Evolutionary conservation across 805 yeast genomes (phyloP).

Genomic region (Candida gorgasii): DNA sequence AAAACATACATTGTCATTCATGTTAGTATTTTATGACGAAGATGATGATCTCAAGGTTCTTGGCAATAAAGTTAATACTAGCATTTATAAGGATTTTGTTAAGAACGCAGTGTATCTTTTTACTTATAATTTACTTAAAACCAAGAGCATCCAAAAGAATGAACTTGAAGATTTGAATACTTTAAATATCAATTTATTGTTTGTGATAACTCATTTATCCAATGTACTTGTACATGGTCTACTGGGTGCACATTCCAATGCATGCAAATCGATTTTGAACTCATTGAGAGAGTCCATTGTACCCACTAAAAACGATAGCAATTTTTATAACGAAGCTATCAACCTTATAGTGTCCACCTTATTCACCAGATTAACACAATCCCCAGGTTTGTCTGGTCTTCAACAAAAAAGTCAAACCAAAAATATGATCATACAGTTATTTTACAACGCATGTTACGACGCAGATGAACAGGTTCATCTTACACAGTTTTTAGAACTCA

Average conservation of each 20-base stretch:
- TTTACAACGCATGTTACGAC: slow-evolving; percentile 19
- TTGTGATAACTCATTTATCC: slow-evolving; percentile 11
- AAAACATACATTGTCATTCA: slow-evolving; percentile 15
- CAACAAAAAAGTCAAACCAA: slow-evolving; percentile 14
- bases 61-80: background rate
- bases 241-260: background rate
- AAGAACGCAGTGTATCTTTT: background rate
- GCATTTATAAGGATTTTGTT: slow-evolving; percentile 9
- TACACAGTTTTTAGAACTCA: slow-evolving; percentile 19
- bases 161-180: slow-evolving; percentile 2
- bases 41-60: slow-evolving; percentile 8
- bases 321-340: slow-evolving; percentile 16
- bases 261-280: background rate
- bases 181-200: slow-evolving; percentile 9
- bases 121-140: too few relatives aligned
- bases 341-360: slow-evolving; percentile 11
- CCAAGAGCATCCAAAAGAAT: background rate
- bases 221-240: slow-evolving; percentile 9
- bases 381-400: slow-evolving; percentile 11
- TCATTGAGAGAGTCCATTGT: slow-evolving; percentile 5
- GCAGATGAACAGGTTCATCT: slow-evolving; percentile 14
- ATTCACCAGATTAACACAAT: slow-evolving; percentile 7
- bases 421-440: slow-evolving; percentile 17
- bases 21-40: slow-evolving; percentile 14
- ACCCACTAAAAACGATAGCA: slow-evolving; percentile 10